These are phyloP conservation scores for Penicillium cataractarum DNA, from an alignment of 495 filamentous ascomycete genomes.

Conservation along the genomic window DNA sequence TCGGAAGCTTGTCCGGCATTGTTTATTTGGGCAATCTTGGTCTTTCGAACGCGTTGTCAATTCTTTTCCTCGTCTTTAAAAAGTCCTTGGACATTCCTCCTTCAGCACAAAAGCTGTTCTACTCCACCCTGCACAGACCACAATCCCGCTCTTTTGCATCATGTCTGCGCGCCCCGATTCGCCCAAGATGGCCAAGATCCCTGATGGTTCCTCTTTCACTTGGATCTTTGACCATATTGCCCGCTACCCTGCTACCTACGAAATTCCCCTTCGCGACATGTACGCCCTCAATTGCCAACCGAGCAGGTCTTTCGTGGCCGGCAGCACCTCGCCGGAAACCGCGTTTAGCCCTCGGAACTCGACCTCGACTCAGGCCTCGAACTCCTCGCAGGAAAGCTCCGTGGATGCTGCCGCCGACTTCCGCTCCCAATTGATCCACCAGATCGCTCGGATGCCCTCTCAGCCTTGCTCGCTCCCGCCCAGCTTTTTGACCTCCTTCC, in stretches of 20 bases:
- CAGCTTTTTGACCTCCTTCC: constrained; percentile 66
- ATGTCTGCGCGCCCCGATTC: constrained; percentile 31
- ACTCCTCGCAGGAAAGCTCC: constrained; percentile 40
- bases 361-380: constrained; percentile 37
- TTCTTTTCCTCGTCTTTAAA: constrained; percentile 13
- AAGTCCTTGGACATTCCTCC: not conserved
- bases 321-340: constrained; percentile 36
- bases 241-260: constrained; percentile 67
- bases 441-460: constrained; percentile 63
- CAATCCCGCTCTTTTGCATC: constrained; percentile 5
- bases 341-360: constrained; percentile 39
- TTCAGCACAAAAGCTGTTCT: not conserved
- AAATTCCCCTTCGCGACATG: constrained; percentile 75
- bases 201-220: constrained; percentile 50
- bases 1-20: constrained; percentile 8
- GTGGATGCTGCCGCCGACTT: constrained; percentile 61
- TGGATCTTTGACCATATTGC: constrained; percentile 72
- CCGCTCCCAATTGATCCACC: constrained; percentile 61
- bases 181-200: constrained; percentile 30
- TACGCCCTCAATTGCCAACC: constrained; percentile 71
- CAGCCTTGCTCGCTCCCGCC: constrained; percentile 70
- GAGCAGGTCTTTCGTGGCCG: constrained; percentile 42
- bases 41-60: constrained; percentile 6
- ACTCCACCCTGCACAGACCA: constrained; percentile 1
- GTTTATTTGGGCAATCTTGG: constrained; percentile 13